Percentiles rank a stretch among this genome's conserved stretches.
phyloP scores from a whole-genome alignment of 768 basidiomycete genomes.

The Sutorius australiensis region DNA sequence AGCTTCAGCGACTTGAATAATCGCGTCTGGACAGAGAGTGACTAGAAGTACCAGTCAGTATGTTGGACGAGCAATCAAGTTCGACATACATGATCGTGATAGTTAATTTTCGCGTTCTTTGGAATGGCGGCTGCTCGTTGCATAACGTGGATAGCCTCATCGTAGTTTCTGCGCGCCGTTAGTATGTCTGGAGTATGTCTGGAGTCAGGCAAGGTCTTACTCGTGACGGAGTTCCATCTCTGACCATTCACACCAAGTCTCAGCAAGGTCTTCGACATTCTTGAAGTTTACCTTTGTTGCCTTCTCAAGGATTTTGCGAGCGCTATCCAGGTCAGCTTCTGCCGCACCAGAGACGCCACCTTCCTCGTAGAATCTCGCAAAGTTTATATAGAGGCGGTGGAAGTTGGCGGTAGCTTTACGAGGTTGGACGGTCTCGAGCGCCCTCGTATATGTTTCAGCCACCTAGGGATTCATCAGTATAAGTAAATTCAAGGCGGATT shows the following conservation, averaged over 20 bases:
- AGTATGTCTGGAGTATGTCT: conserved; percentile 3
- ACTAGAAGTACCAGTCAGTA: conserved; percentile 40
- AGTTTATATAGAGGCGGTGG: conserved; percentile 88
- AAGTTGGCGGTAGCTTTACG: conserved; percentile 88
- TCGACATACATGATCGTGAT: conserved; percentile 83
- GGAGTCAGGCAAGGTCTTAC: conserved; percentile 44
- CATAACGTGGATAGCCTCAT: conserved; percentile 93
- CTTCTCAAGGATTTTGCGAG: conserved; percentile 91
- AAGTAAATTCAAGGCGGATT: not conserved
- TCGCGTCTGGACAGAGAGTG: conserved; percentile 79
- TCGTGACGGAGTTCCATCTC: conserved; percentile 97
- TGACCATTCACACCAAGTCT: conserved; percentile 99
- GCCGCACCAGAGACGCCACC: conserved; percentile 80
- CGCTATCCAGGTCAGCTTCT: conserved; percentile 77
- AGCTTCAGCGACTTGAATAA: conserved; percentile 97
- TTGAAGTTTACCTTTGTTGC: conserved; percentile 90
- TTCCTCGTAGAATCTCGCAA: conserved; percentile 97
- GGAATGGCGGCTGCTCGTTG: conserved; percentile 92
- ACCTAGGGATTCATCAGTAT: conserved; percentile 46
- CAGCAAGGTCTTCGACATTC: conserved; percentile 95
- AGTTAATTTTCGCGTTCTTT: conserved; percentile 85
- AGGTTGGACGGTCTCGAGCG: conserved; percentile 83
- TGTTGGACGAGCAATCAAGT: not conserved
- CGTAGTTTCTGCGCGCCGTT: conserved; percentile 72
- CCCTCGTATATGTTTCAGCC: conserved; percentile 88